These are phyloP conservation scores for Collybiopsis confluens DNA, from an alignment of 768 basidiomycete genomes.

Conservation along the genomic window DNA sequence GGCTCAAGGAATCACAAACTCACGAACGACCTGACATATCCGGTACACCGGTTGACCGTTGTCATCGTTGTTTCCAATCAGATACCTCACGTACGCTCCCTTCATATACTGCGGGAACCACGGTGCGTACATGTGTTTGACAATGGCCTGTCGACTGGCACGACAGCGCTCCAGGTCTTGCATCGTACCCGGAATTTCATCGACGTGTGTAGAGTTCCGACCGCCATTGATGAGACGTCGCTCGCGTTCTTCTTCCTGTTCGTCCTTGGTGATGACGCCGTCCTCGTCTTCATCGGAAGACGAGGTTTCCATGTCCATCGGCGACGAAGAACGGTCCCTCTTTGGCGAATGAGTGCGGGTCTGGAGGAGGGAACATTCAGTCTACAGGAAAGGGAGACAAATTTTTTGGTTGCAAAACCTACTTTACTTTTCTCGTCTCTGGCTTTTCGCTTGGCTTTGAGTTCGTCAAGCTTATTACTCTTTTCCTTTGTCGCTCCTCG, in stretches of 20 bases:
- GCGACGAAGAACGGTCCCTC: conserved; percentile 71
- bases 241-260: conserved; percentile 70
- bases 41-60: too few species aligned
- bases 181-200: conserved; percentile 47
- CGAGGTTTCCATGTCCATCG: conserved; percentile 85
- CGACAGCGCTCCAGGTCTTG: conserved; percentile 59
- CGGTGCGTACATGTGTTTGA: too few species aligned
- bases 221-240: conserved; percentile 37
- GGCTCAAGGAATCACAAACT: too few species aligned
- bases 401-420: conserved; percentile 24
- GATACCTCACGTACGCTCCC: too few species aligned
- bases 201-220: conserved; percentile 32
- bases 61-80: too few species aligned
- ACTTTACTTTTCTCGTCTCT: conserved; percentile 88
- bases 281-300: conserved; percentile 84
- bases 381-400: not conserved
- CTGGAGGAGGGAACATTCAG: conserved; percentile 23
- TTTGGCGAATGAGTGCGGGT: conserved; percentile 52
- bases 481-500: conserved; percentile 81
- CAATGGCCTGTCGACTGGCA: conserved; percentile 67
- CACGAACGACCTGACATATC: too few species aligned
- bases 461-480: conserved; percentile 71
- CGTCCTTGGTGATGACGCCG: conserved; percentile 69
- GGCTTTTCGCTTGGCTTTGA: conserved; percentile 82
- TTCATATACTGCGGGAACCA: too few species aligned